Conservation (phyloP, 352 stramenopile genomes). For the Thalassiosira gravida region DNA sequence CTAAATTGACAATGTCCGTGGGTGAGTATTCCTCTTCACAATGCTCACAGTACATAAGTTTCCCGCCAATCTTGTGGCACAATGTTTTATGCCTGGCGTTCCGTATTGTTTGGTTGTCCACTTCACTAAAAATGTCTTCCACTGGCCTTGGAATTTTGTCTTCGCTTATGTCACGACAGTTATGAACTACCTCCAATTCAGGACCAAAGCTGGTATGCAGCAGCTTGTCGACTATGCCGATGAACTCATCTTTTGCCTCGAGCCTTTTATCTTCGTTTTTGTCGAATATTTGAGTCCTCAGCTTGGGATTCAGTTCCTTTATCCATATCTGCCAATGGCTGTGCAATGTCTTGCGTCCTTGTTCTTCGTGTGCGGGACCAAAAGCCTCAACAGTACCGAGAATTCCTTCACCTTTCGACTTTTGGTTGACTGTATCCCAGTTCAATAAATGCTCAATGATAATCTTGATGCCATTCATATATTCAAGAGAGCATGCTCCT, state of each 20-base stretch:
- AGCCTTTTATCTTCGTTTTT: not conserved
- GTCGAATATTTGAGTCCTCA: slow-evolving; percentile 1
- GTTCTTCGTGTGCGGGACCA: slow-evolving; percentile 19
- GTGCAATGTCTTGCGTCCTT: slow-evolving; percentile 25
- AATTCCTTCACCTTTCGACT: slow-evolving; percentile 4
- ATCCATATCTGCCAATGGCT: slow-evolving; percentile 28
- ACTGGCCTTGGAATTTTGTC: not conserved
- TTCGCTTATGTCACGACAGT: not conserved
- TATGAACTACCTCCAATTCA: slow-evolving; percentile 16
- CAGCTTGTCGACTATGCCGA: not conserved
- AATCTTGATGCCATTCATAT: slow-evolving; percentile 18
- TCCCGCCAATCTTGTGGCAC: not conserved
- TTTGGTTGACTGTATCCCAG: slow-evolving; percentile 23
- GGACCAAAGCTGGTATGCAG: slow-evolving; percentile 16
- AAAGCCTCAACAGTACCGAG: slow-evolving; percentile 20
- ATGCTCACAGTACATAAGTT: slow-evolving; percentile 13
- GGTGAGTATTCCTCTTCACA: not conserved
- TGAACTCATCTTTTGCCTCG: slow-evolving; percentile 10
- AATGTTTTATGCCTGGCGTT: slow-evolving; percentile 16
- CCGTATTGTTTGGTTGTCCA: not conserved
- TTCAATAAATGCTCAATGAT: slow-evolving; percentile 11
- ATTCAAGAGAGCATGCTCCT: slow-evolving; percentile 28
- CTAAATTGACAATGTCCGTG: slow-evolving; percentile 12
- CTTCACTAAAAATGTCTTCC: not conserved
- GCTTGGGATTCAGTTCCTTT: slow-evolving; percentile 2